phyloP scores from a whole-genome alignment of 768 basidiomycete genomes.

The Leucocoprinus sp. region DNA sequence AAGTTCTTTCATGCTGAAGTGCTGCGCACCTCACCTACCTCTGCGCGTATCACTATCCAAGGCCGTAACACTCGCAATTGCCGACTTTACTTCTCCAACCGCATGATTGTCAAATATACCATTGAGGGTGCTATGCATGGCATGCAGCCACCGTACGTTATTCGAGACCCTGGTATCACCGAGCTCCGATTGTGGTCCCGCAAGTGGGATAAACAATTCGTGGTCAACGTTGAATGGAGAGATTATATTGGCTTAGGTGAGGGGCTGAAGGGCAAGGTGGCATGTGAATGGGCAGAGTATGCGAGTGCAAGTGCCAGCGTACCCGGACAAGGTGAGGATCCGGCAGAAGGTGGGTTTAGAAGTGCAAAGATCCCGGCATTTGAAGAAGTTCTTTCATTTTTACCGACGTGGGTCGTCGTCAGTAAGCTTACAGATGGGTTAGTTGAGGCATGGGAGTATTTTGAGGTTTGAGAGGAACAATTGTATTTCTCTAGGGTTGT shows the following conservation, averaged over 20 bases:
- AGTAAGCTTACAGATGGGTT: slow-evolving; percentile 49
- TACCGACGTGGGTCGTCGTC: slow-evolving; percentile 62
- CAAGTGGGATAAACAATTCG: slow-evolving; percentile 45
- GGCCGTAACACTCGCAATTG: slow-evolving; percentile 62
- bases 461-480: slow-evolving; percentile 22
- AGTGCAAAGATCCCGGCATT: slow-evolving; percentile 52
- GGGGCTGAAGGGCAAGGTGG: slow-evolving; percentile 34
- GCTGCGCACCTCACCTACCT: slow-evolving; percentile 30
- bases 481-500: no score
- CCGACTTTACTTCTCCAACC: slow-evolving; percentile 43
- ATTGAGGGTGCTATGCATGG: slow-evolving; percentile 28
- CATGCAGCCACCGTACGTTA: slow-evolving; percentile 34
- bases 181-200: slow-evolving; percentile 54
- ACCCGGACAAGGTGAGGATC: slow-evolving; percentile 29
- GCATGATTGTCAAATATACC: slow-evolving; percentile 30
- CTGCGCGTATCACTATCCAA: slow-evolving; percentile 40
- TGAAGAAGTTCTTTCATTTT: slow-evolving; percentile 55
- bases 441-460: slow-evolving; percentile 43
- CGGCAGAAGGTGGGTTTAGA: slow-evolving; percentile 14
- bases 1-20: slow-evolving; percentile 29
- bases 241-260: slow-evolving; percentile 11
- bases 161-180: slow-evolving; percentile 22
- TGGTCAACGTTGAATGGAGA: slow-evolving; percentile 46
- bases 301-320: slow-evolving; percentile 35
- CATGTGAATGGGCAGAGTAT: slow-evolving; percentile 65